Evolutionary conservation across 768 basidiomycete genomes (phyloP), one percentile per base, ranked within the genome.

Genomic region (Russula virescens): DNA sequence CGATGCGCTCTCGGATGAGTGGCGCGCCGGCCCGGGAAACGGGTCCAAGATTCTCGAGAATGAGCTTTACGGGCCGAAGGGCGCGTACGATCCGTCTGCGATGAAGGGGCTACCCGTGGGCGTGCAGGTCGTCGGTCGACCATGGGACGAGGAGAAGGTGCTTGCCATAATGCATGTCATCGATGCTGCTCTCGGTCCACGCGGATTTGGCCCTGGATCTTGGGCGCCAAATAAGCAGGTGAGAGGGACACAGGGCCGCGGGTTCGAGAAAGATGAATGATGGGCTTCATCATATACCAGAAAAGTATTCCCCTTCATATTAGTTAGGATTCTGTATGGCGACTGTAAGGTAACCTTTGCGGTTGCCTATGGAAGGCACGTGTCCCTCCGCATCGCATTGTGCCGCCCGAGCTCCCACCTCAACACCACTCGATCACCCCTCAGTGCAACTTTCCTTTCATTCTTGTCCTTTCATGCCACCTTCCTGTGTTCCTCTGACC

Each of bases 91-190:
- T 66, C 82, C 87, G 2, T 76, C 79, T 19, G 78, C 75, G 65
- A 87, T 87, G 81, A 75, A 81, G 25, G 93, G 92, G 0, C 80
- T 95, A 74, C 94, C 94, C 0, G 81, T 96, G 1, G 86, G 84
- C 11, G 79, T 96, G 54, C 94, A 97, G 73, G 70, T 97, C 34
- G 85, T 88, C 1, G 91, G 89, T 1, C 82, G 75, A 72, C 80
- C 77, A 68, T 91, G 88, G 87, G 88, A 91, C 65, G 91, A 94
- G 47, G 91, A 94, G 76, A 91, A 89, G 71, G 82, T 91, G 6
- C 64, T 96, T 42, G 83, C 73, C 42, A 83, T 94, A 76, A 95
- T 94, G 93, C 74, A 76, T 49, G 77, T 94, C 6, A 76, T 95
- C 7, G 90, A 94, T 63, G 71, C 75, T 6, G 86, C 84, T 3